Evolutionary conservation across 2,329 filamentous ascomycete genomes (phyloP), one percentile per base, ranked within the genome.

Genomic region (Aspergillus sp.): DNA sequence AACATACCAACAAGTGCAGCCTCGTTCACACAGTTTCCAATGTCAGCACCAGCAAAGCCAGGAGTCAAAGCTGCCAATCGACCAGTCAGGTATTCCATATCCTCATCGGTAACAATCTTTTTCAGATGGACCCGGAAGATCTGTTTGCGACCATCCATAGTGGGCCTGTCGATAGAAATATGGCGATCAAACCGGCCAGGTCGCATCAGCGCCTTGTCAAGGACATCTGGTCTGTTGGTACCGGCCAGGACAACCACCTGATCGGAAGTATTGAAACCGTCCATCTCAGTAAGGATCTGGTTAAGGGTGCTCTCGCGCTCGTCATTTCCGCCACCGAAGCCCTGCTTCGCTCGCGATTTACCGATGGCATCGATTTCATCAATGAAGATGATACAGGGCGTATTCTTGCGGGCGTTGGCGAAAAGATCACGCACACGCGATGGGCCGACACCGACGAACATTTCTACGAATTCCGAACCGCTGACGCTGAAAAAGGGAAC

Each of bases 361-460:
- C 93, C 93, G 60, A 98, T 96, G 48, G 93, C 93, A 66, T 98
- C 93, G 59, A 98, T 98, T 70, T 98, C 93, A 64, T 98, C 93
- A 56, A 98, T 97, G 75, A 98, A 98, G 69, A 98, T 94, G 69
- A 98, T 98, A 72, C 93, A 98, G 3, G 93, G 93, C 0, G 93
- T 87, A 69, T 88, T 94, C 76, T 97, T 97, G 48, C 93, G 82
- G 12, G 93, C 93, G 58, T 88, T 95, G 48, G 88, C 83, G 62
- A 98, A 98, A 44, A 98, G 74, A 68, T 98, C 93, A 59, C 93
- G 83, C 43, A 98, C 93, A 69, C 93, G 82, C 29, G 91, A 97
- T 19, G 93, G 88, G 69, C 93, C 93, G 50, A 98, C 93, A 80
- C 93, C 93, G 44, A 98, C 93, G 65, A 98, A 98, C 91, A 98